Base-by-base conservation (phyloP, 495 filamentous ascomycete genomes). In the Neurospora discreta region DNA sequence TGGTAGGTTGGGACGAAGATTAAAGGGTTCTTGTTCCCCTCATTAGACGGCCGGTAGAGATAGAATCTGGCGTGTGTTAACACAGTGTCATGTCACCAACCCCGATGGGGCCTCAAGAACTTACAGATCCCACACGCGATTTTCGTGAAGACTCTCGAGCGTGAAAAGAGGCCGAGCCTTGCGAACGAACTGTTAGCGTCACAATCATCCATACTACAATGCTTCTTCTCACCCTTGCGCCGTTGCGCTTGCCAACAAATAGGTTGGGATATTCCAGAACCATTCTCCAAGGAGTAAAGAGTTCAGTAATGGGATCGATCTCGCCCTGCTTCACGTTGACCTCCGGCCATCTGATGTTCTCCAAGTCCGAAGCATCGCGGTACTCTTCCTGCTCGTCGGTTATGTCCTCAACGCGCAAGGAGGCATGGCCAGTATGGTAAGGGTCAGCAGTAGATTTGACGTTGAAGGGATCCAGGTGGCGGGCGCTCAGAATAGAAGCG, bases 91-190 rank as follows among this genome's bases (percentile, higher is more conserved):
- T n/a, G 18, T 69, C 52, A 26, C 23, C 18, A 18, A 41, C 26
- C 1, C 20, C 23, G 46, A 5, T 44, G 8, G 23, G 43, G 3
- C 39, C 30, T 40, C 40, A 38, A 40, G 10, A 20, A 87, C 90
- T 87, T 82, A 96, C 92, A 95, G 73, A 72, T 93, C 90, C 93
- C 92, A 97, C 43, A 80, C 72, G 3, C 87, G 83, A 1, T 75
- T 71, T 38, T 74, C 65, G 3, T 85, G 74, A 74, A 89, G 88
- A 73, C 91, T 85, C 39, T 88, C 86, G 11, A 83, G 80, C 0
- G 74, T 79, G 58, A 90, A 89, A 73, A 90, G 90, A 74, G 88
- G 89, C 3, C 69, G 74, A 26, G 81, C 80, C 71, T 90, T 82
- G 71, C 5, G 44, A 73, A 3, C 18, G 15, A 68, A 39, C 23